phyloP scores from a whole-genome alignment of 2,329 filamentous ascomycete genomes.

The Hypoxylon sp. region DNA sequence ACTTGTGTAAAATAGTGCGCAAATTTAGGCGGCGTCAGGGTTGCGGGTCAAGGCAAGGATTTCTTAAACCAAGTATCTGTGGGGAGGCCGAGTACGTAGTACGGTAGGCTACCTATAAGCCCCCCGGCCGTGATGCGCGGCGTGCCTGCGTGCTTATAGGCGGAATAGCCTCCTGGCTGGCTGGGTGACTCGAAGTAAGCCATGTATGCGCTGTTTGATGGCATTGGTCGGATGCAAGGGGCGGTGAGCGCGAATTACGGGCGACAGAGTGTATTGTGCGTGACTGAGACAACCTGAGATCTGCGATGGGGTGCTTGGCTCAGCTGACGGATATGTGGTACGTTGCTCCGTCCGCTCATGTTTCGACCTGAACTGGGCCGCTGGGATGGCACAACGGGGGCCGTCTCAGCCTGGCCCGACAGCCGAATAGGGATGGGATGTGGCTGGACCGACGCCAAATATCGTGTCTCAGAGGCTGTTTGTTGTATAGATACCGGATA shows the following conservation, averaged over 20 bases:
- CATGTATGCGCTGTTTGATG: slow-evolving; percentile 25
- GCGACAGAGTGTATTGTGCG: neutral
- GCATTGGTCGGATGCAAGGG: slow-evolving; percentile 8
- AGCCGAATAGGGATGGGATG: neutral
- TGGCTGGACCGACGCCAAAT: neutral
- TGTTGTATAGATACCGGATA: too few relatives aligned
- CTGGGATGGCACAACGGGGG: neutral
- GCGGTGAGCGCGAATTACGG: slow-evolving; percentile 20
- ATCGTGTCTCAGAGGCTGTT: neutral
- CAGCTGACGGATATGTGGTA: neutral
- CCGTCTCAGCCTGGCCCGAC: neutral
- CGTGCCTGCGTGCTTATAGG: neutral
- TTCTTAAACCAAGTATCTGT: neutral
- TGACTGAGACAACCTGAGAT: neutral
- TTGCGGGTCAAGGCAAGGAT: neutral
- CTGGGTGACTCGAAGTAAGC: neutral
- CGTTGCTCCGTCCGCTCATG: neutral
- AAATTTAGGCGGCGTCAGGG: neutral
- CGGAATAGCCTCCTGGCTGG: neutral
- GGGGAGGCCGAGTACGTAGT: neutral
- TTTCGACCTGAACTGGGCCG: neutral
- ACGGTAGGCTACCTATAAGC: too few relatives aligned
- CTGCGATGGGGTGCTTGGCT: neutral
- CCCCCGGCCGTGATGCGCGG: neutral
- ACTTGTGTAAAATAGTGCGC: neutral